Evolutionary conservation across 257 asterid genomes (phyloP).

Genomic region (Capsicum baccatum): DNA sequence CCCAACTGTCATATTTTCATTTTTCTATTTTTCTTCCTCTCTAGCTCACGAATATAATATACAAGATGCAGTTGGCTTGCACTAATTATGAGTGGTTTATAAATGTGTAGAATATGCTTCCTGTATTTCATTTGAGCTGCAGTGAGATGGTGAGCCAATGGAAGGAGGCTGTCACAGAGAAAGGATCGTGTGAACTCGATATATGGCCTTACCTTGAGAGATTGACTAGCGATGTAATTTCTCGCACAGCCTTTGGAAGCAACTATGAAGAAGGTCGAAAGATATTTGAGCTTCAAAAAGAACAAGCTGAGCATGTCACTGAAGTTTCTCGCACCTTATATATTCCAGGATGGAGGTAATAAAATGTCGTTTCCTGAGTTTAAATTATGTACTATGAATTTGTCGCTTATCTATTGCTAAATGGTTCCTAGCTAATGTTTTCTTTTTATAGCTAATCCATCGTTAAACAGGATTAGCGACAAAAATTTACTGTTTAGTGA

Average conservation of each 20-base stretch:
- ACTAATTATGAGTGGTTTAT: background rate
- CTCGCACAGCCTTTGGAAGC: constrained; percentile 61
- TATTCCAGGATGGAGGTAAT: constrained; percentile 55
- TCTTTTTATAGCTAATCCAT: background rate
- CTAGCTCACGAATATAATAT: background rate
- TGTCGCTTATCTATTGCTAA: background rate
- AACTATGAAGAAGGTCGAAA: constrained; percentile 57
- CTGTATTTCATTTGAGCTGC: constrained; percentile 45
- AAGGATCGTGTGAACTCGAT: constrained; percentile 42
- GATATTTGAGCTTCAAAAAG: constrained; percentile 50
- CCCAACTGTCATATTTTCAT: too few species aligned
- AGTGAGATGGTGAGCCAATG: constrained; percentile 47
- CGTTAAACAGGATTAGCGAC: background rate
- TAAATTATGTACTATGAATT: background rate
- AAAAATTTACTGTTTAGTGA: background rate
- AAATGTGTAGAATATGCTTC: constrained; percentile 46
- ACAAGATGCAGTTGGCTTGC: background rate
- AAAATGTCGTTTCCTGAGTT: background rate
- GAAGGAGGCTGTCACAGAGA: constrained; percentile 35
- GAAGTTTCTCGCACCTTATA: constrained; percentile 31
- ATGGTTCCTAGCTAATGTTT: background rate
- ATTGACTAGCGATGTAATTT: constrained; percentile 43
- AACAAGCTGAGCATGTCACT: constrained; percentile 43
- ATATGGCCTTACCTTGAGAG: constrained; percentile 52
- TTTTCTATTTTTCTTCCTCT: background rate